phyloP scores from a whole-genome alignment of 2,329 filamentous ascomycete genomes.

The Fusarium algeriense region DNA sequence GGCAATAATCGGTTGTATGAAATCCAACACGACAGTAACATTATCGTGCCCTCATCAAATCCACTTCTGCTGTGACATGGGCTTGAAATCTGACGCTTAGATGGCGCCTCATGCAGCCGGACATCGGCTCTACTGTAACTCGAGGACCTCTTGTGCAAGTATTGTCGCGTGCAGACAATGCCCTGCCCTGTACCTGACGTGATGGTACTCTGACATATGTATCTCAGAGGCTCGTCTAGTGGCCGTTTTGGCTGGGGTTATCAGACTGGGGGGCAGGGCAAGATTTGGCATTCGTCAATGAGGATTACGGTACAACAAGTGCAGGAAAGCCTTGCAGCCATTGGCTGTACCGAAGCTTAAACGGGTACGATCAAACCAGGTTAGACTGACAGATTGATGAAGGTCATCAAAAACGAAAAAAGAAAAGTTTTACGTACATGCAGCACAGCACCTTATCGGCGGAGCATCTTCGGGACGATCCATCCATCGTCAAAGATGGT shows the following conservation, averaged over 20 bases:
- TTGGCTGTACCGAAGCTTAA: conserved; percentile 27
- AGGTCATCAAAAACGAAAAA: conserved; percentile 24
- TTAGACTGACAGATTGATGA: conserved; percentile 22
- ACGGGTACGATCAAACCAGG: conserved; percentile 24
- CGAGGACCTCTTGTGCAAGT: conserved; percentile 38
- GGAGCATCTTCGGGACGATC: conserved; percentile 46
- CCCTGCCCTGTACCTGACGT: conserved; percentile 35
- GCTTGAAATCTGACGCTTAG: conserved; percentile 23
- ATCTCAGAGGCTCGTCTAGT: conserved; percentile 38
- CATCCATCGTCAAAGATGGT: conserved; percentile 11
- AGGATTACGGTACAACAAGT: conserved; percentile 34
- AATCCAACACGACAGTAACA: conserved; percentile 16
- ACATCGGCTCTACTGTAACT: conserved; percentile 38
- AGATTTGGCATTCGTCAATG: conserved; percentile 30
- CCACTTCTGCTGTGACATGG: conserved; percentile 33
- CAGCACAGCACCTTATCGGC: conserved; percentile 38
- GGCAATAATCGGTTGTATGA: conserved; percentile 8
- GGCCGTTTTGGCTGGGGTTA: conserved; percentile 44
- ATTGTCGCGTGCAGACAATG: conserved; percentile 35
- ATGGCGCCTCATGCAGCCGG: conserved; percentile 38
- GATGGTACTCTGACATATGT: conserved; percentile 29
- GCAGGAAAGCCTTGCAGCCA: conserved; percentile 24
- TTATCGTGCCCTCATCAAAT: conserved; percentile 11
- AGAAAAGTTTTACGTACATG: conserved; percentile 38
- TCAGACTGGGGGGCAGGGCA: conserved; percentile 30